Evolutionary conservation across 345 rosid species (phyloP).

Genomic region (Leavenworthia alabamica): DNA sequence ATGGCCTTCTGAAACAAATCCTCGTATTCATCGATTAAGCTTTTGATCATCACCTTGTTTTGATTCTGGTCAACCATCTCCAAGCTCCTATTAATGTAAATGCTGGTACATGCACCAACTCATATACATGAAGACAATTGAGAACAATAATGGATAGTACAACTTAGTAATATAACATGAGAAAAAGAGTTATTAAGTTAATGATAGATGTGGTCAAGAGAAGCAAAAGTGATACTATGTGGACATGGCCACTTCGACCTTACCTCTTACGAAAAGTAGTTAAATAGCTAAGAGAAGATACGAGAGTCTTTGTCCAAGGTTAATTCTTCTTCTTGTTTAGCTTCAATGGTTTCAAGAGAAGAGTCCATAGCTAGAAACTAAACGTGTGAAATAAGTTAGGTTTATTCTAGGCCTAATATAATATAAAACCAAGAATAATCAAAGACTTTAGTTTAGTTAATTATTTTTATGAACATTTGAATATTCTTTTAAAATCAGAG

Average conservation of each 20-base stretch:
- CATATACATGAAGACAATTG: not conserved
- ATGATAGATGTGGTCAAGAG: too few relatives aligned
- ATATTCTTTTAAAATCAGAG: not conserved
- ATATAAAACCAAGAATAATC: too few relatives aligned
- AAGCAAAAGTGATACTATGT: conserved; percentile 82
- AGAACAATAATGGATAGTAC: not conserved
- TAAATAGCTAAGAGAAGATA: conserved; percentile 55
- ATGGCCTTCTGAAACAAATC: conserved; percentile 69
- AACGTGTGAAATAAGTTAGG: conserved; percentile 3
- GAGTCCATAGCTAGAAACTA: not conserved
- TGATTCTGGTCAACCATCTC: conserved; percentile 64
- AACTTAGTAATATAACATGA: too few relatives aligned
- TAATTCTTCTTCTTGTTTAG: conserved; percentile 44
- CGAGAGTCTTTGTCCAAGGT: conserved; percentile 57
- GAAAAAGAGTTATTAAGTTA: not conserved
- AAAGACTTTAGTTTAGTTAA: too few relatives aligned
- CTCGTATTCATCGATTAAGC: conserved; percentile 48
- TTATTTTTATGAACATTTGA: not conserved
- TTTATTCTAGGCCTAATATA: too few relatives aligned
- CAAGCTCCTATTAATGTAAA: conserved; percentile 88
- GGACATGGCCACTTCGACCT: conserved; percentile 98
- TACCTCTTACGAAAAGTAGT: conserved; percentile 65
- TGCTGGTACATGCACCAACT: conserved; percentile 56
- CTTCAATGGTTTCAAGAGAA: not conserved
- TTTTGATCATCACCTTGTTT: conserved; percentile 45